Base-by-base conservation (phyloP, 345 rosid genomes). In the Eucalyptus lansdowneana region DNA sequence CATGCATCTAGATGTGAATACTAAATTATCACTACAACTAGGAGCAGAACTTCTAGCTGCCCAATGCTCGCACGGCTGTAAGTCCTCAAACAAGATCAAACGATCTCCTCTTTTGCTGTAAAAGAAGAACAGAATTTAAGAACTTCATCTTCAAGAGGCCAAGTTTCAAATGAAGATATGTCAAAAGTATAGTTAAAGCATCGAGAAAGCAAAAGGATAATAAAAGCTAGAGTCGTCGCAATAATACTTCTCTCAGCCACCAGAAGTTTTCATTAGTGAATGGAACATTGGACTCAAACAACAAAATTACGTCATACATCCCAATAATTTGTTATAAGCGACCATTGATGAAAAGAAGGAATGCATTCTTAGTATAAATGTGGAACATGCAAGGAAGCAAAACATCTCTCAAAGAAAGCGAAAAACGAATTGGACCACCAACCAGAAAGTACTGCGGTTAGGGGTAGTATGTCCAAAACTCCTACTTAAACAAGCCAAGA, bases 61-160 rank as follows among this genome's bases (percentile, higher is more conserved):
- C 24, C 12, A 51, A 15, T 29, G 50, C 86, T n/a, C 29, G 69
- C 88, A 47, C 15, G 42, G 42, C 47, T 49, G 53, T 50, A 50
- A 50, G n/a, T 86, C 65, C 65, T 90, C 87, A 90, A 50, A 89
- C 58, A 50, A 91, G 89, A 47, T 89, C 76, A 25, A 91, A 47
- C 0, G 88, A 83, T 65, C 85, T 83, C 50, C 86, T 89, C 90
- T 69, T 91, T 4, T 90, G 92, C 92, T 91, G 90, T 19, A 89
- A 87, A 31, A 50, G 6, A 62, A 44, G 49, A 83, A 47, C 65
- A 76, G 45, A 72, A 72, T 25, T 19, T 9, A 72, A 72, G 24
- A 87, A 60, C 47, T 31, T 86, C 88, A 51, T 87, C 47, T 60
- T 50, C 53, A 49, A 34, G 81, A 72, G 40, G 25, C 81, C 81